phyloP scores from a whole-genome alignment of 2,329 filamentous ascomycete genomes.

The Pyrenophora seminiperda region DNA sequence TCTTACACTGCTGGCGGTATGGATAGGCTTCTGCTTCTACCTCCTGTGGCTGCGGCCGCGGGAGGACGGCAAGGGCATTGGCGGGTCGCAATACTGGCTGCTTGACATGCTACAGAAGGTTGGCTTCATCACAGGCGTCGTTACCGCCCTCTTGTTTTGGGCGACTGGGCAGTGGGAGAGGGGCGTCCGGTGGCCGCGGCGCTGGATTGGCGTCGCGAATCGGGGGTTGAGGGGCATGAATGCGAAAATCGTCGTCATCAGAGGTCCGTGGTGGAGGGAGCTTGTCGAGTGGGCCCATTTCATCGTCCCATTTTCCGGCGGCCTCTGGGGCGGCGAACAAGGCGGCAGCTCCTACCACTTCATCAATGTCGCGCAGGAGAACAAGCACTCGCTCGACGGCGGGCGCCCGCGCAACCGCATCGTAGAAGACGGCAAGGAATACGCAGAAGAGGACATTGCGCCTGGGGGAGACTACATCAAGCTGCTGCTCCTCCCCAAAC shows the following conservation, averaged over 20 bases:
- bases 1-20: constrained; percentile 75
- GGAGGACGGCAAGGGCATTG: constrained; percentile 88
- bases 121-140: constrained; percentile 85
- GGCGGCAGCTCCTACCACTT: constrained; percentile 74
- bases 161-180: constrained; percentile 96
- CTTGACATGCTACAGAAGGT: constrained; percentile 89
- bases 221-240: constrained; percentile 90
- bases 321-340: constrained; percentile 50
- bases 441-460: constrained; percentile 86
- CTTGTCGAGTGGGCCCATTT: constrained; percentile 73
- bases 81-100: constrained; percentile 95
- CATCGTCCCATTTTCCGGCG: constrained; percentile 71
- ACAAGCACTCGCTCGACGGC: constrained; percentile 32
- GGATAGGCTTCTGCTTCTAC: constrained; percentile 86
- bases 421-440: constrained; percentile 64
- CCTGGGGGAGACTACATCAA: constrained; percentile 91
- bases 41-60: constrained; percentile 93
- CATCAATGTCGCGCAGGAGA: constrained; percentile 65
- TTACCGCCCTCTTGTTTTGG: constrained; percentile 87
- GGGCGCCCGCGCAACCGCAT: constrained; percentile 35
- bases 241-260: constrained; percentile 90
- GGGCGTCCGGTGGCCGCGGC: constrained; percentile 88
- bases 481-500: constrained; percentile 86
- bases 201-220: constrained; percentile 89
- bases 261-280: constrained; percentile 81